Evolutionary conservation across 768 basidiomycete genomes (phyloP), one percentile per base, ranked within the genome.

Genomic region (Boletus subcaerulescens): DNA sequence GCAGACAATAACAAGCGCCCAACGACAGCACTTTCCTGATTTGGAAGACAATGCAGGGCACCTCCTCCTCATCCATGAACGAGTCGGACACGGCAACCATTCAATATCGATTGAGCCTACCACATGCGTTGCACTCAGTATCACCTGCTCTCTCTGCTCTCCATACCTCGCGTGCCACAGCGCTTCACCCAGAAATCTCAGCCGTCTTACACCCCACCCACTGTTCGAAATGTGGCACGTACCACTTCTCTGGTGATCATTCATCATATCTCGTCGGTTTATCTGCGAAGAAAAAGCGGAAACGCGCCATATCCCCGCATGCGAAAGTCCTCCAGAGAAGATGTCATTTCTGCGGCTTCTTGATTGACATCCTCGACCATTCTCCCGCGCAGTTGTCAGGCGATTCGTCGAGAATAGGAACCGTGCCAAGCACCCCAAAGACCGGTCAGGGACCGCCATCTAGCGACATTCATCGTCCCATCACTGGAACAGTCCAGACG

Each of bases 131-230:
- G 50, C 74, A 80, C 26, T 57, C 79, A 4, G 60, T 80, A 36
- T 84, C 86, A 3, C 77, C 84, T 10, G 45, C 74, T 33, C 79
- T 91, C 45, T 80, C 89, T 14, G 86, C 88, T 38, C 73, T 86
- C 29, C 87, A 90, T 64, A 68, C 77, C 0, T 62, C 73, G 14
- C 77, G 81, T 45, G 69, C 71, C 17, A 71, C 66, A 45, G 48
- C 63, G 8, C 56, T 73, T 45, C 66, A 68, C 42, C 59, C 71
- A 58, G 63, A 67, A 31, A 45, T 60, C 41, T 67, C 69, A 22
- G 20, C 53, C 38, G 8, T 54, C 35, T 56, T 71, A 33, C 50
- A 45, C 26, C 40, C 52, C 20, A 63, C 72, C 5, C 72, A 77
- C 41, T 89, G 86, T 64, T 44, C 67, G 5, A 75, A 69, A 68